phyloP scores from a whole-genome alignment of 768 basidiomycete species.

The Coprinopsis cinerea region DNA sequence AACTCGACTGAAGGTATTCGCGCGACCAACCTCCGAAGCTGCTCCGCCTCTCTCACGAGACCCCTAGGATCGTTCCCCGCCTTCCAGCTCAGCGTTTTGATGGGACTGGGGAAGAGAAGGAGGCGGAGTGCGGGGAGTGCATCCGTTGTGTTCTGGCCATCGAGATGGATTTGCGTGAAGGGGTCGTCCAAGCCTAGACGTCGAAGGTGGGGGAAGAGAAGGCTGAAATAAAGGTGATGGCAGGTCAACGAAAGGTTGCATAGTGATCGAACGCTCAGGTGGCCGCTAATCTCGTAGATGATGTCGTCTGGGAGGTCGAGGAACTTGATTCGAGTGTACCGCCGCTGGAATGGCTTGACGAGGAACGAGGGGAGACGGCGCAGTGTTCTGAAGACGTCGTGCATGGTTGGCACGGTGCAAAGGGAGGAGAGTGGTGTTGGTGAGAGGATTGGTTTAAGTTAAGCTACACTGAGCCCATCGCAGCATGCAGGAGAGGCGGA shows the following conservation, averaged over 20 bases:
- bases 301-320: slow-evolving; percentile 9
- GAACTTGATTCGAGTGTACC: not conserved
- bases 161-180: slow-evolving; percentile 5
- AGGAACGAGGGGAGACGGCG: not conserved
- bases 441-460: not conserved
- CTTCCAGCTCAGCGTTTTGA: slow-evolving; percentile 6
- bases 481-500: not conserved
- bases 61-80: slow-evolving; percentile 5
- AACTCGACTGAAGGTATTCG: slow-evolving; percentile 4
- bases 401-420: too few relatives aligned
- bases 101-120: slow-evolving; percentile 4
- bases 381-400: slow-evolving; percentile 3
- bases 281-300: slow-evolving; percentile 5
- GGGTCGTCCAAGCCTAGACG: not conserved
- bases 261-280: slow-evolving; percentile 6
- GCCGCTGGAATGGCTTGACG: not conserved
- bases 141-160: slow-evolving; percentile 1
- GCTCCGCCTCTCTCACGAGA: slow-evolving; percentile 7
- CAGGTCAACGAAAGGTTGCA: slow-evolving; percentile 9
- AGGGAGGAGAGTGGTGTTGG: not conserved
- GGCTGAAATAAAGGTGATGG: slow-evolving; percentile 5
- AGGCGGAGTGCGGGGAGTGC: slow-evolving; percentile 8
- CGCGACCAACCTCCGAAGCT: slow-evolving; percentile 8
- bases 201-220: slow-evolving; percentile 4
- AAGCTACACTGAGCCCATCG: too few relatives aligned